Evolutionary conservation across 1,284 basidiomycete genomes (phyloP), one percentile per base, ranked within the genome.

Genomic region (Cryptococcus sp.): DNA sequence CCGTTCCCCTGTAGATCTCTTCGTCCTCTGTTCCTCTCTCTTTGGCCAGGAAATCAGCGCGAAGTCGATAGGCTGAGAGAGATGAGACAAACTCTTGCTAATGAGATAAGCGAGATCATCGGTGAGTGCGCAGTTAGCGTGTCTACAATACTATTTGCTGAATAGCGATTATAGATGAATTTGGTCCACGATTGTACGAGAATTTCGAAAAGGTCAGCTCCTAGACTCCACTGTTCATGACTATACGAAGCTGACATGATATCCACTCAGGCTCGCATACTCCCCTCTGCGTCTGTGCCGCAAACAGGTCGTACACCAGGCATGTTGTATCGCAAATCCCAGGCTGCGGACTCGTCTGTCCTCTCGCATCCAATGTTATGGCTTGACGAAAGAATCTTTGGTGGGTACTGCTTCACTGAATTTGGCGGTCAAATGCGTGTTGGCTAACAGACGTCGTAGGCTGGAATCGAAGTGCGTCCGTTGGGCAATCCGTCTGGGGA

Each of bases 31-130:
- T 83, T 99, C 68, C 84, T 99, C 60, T 90, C 93, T 20, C 82
- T 99, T 40, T 83, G 93, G 61, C 95, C 96, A 5, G 93, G 93
- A 39, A 93, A 96, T 76, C 90, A 94, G 73, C 84, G 86, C 51
- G 89, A 89, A 45, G 84, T 99, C 10, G 84, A 90, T 63, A 86
- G 85, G 66, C 81, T 98, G 47, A 91, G 92, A 74, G 81, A 84
- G 20, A 91, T 88, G 83, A 85, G 96, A 53, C 82, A 87, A 53
- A 82, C 86, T 45, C 84, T 99, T 35, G 84, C 92, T 1, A 90
- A 91, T 68, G 91, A 98, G 78, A 86, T 99, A 22, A 89, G 88
- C 20, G 87, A 87, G 50, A 83, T 95, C 23, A 97, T 99, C 72
- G 91, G 93, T 74, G 87, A 91, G 74, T 90, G 13, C 3, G 22